Percentiles rank a stretch among this genome's conserved stretches.
phyloP scores from a whole-genome alignment of 2,329 filamentous ascomycete species.

The Bipolaris sorokiniana region DNA sequence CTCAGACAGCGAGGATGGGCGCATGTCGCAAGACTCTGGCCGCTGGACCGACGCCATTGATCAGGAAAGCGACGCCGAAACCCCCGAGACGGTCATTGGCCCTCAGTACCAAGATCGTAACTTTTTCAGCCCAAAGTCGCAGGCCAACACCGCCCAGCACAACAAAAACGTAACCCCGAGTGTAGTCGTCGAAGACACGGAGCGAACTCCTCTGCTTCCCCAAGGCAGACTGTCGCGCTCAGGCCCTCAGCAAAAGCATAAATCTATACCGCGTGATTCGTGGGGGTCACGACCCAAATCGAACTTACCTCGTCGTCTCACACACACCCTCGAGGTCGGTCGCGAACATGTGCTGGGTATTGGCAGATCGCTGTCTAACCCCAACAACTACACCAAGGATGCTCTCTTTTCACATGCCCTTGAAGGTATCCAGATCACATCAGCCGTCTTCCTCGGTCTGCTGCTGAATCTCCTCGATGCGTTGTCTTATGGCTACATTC shows the following conservation, averaged over 20 bases:
- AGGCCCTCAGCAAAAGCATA: conserved; percentile 26
- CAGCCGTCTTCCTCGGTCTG: conserved; percentile 85
- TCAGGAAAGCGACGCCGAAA: conserved; percentile 66
- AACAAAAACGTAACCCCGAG: conserved; percentile 21
- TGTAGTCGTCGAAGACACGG: conserved; percentile 40
- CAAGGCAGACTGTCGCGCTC: conserved; percentile 37
- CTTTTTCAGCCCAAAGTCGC: conserved; percentile 34
- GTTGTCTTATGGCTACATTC: conserved; percentile 85
- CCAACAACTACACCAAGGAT: conserved; percentile 74
- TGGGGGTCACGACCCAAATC: conserved; percentile 34
- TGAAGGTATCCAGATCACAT: conserved; percentile 73
- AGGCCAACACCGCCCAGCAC: conserved; percentile 7
- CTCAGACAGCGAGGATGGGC: conserved; percentile 30
- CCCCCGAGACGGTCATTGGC: conserved; percentile 51
- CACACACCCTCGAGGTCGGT: conserved; percentile 23
- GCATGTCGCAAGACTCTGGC: conserved; percentile 41
- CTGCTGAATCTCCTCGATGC: conserved; percentile 94
- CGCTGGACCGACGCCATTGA: conserved; percentile 60
- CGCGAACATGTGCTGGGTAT: conserved; percentile 30
- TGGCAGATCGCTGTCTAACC: conserved; percentile 57
- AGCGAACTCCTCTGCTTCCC: conserved; percentile 50
- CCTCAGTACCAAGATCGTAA: conserved; percentile 20
- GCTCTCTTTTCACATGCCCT: conserved; percentile 68
- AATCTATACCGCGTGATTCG: conserved; percentile 6
- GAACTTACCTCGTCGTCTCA: conserved; percentile 26